Percentiles rank a stretch among this genome's conserved stretches.
These are phyloP conservation scores for Massariosphaeria phaeospora DNA, from an alignment of 495 filamentous ascomycete species.

Conservation along the genomic window DNA sequence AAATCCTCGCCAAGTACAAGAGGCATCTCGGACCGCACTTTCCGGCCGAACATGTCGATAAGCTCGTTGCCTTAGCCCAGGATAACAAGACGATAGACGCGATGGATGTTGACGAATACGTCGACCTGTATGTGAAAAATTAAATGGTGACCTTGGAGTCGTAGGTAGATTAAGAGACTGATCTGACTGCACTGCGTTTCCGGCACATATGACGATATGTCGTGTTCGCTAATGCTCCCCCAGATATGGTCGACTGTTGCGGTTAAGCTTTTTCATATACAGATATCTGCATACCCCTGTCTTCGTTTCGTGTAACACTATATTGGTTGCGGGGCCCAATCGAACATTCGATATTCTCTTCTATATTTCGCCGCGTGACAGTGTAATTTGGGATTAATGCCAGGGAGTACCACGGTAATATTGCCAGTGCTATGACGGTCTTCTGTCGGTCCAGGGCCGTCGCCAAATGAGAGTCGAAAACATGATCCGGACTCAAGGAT, in stretches of 20 bases:
- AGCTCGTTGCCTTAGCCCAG: constrained; percentile 71
- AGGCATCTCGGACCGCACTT: constrained; percentile 84
- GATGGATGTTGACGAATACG: constrained; percentile 85
- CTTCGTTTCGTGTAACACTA: constrained; percentile 5
- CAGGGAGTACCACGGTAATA: neutral
- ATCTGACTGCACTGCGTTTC: neutral
- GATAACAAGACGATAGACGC: constrained; percentile 68
- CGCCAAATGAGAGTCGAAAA: neutral
- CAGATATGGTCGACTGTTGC: constrained; percentile 2
- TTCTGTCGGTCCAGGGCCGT: neutral
- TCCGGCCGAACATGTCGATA: constrained; percentile 63
- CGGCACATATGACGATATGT: neutral
- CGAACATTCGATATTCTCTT: constrained; percentile 1
- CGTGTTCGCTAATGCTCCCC: constrained; percentile 6
- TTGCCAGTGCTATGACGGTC: neutral
- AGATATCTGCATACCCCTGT: neutral
- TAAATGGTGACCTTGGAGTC: constrained; percentile 24
- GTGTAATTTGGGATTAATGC: neutral
- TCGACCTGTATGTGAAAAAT: constrained; percentile 84
- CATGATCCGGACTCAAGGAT: neutral
- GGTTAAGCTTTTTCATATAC: neutral
- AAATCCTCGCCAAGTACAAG: constrained; percentile 92
- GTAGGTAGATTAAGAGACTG: constrained; percentile 26
- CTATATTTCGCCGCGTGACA: constrained; percentile 7
- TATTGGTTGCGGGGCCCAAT: constrained; percentile 6